Percentiles rank a stretch among this genome's conserved stretches.
Evolutionary conservation across 2,329 filamentous ascomycete genomes (phyloP).

Genomic region (Zasmidium citrigriseum): DNA sequence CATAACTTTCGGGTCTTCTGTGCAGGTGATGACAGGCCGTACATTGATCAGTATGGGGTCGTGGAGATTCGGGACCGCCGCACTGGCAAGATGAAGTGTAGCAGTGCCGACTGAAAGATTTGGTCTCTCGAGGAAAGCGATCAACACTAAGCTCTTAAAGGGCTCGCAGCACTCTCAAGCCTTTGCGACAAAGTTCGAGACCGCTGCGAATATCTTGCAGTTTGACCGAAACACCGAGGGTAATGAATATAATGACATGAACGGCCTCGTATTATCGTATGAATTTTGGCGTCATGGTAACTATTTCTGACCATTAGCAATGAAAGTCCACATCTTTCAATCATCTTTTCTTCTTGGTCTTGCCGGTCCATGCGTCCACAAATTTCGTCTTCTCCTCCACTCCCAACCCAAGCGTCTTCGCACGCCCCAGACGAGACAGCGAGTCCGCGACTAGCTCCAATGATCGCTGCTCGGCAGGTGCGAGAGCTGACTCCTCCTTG

Average conservation of each 20-base stretch:
- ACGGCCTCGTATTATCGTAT: no score
- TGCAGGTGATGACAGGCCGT: background rate
- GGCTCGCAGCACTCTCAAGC: no score
- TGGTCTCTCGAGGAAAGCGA: no score
- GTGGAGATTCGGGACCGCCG: background rate
- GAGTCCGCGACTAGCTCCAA: conserved; percentile 82
- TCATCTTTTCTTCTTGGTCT: conserved; percentile 18
- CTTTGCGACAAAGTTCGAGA: no score
- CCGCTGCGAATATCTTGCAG: no score
- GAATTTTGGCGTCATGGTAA: background rate
- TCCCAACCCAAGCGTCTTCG: conserved; percentile 84
- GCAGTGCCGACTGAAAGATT: background rate
- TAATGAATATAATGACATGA: no score
- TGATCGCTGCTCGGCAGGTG: conserved; percentile 64
- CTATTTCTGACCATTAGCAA: background rate
- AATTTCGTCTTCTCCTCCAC: conserved; percentile 82
- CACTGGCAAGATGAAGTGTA: background rate
- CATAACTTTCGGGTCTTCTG: background rate
- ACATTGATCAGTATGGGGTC: conserved; percentile 4
- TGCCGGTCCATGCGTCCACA: conserved; percentile 64
- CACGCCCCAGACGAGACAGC: conserved; percentile 80
- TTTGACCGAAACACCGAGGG: no score
- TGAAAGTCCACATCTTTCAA: background rate
- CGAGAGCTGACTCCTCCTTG: conserved; percentile 32
- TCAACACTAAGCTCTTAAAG: no score